A percentile compares a stretch with the other conserved stretches of the same genome.
These are phyloP conservation scores for Talaromyces thailandensis DNA, from an alignment of 495 filamentous ascomycete species.

Conservation along the genomic window DNA sequence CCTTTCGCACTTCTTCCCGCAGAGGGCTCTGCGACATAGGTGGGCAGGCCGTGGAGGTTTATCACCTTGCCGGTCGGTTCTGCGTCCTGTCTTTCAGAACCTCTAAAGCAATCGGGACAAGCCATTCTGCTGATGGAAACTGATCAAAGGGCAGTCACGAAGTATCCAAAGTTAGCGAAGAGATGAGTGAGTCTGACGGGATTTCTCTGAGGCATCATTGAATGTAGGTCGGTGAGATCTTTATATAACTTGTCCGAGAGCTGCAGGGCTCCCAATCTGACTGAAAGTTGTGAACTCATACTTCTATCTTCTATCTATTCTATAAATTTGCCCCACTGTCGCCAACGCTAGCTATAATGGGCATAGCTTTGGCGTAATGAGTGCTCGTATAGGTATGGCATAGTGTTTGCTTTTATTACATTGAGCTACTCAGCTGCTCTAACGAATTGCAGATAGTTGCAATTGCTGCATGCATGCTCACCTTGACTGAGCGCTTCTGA, in stretches of 20 bases:
- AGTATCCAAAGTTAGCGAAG: neutral
- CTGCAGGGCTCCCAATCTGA: neutral
- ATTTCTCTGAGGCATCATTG: neutral
- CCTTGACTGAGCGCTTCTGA: too few species aligned
- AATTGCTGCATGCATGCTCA: too few species aligned
- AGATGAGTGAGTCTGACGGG: neutral
- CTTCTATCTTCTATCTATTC: neutral
- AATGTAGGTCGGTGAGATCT: neutral
- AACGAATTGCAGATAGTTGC: too few species aligned
- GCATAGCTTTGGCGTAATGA: neutral
- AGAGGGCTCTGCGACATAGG: conserved; percentile 37
- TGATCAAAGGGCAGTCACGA: neutral
- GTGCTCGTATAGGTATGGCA: too few species aligned
- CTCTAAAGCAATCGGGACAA: conserved; percentile 24
- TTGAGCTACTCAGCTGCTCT: too few species aligned
- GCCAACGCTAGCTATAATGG: neutral
- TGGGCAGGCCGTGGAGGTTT: conserved; percentile 37
- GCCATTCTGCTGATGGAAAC: conserved; percentile 12
- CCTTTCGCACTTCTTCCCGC: conserved; percentile 26
- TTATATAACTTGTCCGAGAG: neutral
- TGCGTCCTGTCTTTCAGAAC: conserved; percentile 17
- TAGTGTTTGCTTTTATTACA: too few species aligned
- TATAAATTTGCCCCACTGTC: neutral
- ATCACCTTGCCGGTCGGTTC: conserved; percentile 18
- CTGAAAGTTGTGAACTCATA: too few species aligned